Evolutionary conservation across 2,329 filamentous ascomycete species (phyloP).

Genomic region (Cercospora sp.): DNA sequence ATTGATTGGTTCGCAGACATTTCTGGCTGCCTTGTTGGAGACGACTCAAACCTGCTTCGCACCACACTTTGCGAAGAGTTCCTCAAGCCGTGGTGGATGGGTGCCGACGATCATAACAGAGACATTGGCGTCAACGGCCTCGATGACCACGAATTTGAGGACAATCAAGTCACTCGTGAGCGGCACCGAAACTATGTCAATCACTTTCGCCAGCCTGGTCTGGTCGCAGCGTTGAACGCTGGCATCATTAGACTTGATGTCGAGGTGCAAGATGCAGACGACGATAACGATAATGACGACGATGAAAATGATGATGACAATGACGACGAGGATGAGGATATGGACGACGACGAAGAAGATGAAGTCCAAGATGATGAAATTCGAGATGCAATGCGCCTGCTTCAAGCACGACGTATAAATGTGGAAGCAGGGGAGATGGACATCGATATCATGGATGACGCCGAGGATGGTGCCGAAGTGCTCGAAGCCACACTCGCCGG

Average conservation of each 20-base stretch:
- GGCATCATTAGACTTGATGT: constrained; percentile 33
- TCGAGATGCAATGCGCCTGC: constrained; percentile 49
- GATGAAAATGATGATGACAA: constrained; percentile 52
- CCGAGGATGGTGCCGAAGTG: constrained; percentile 69
- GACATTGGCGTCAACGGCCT: constrained; percentile 75
- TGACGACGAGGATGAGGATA: constrained; percentile 29
- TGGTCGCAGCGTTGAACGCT: constrained; percentile 17
- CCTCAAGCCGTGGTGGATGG: constrained; percentile 81
- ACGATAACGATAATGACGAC: constrained; percentile 46
- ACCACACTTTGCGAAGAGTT: constrained; percentile 88
- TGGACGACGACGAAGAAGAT: constrained; percentile 33
- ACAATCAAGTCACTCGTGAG: constrained; percentile 45
- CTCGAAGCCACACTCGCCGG: constrained; percentile 77
- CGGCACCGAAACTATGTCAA: constrained; percentile 44
- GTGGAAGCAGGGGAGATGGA: constrained; percentile 49
- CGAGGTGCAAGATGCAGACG: constrained; percentile 47
- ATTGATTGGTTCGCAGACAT: constrained; percentile 96
- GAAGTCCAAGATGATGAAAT: constrained; percentile 31
- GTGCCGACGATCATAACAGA: constrained; percentile 79
- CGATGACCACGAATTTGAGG: constrained; percentile 73
- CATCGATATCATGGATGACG: constrained; percentile 47
- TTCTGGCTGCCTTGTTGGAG: constrained; percentile 79
- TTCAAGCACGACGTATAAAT: constrained; percentile 17
- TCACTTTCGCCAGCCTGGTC: constrained; percentile 29
- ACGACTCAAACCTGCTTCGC: constrained; percentile 75